Evolutionary conservation across 805 yeast species (phyloP).

Genomic region (Wickerhamomyces tratensis): DNA sequence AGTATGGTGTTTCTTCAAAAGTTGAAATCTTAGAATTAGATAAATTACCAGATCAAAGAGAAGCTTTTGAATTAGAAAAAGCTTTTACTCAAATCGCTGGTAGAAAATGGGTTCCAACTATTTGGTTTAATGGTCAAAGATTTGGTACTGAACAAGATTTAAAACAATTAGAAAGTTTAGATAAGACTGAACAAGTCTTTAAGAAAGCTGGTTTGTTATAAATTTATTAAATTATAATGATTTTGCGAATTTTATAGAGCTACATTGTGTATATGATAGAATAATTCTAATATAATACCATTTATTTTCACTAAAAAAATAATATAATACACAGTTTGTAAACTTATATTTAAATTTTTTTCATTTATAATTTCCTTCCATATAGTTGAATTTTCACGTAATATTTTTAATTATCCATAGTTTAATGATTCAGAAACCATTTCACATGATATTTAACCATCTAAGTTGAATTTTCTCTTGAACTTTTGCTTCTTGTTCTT

Average conservation of each 20-base stretch:
- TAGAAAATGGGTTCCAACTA: conserved; percentile 61
- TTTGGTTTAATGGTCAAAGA: conserved; percentile 47
- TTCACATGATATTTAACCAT: too few relatives aligned
- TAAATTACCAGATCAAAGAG: conserved; percentile 32
- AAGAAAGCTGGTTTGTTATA: conserved; percentile 12
- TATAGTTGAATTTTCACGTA: too few relatives aligned
- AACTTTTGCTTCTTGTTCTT: conserved; percentile 18
- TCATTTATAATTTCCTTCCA: too few relatives aligned
- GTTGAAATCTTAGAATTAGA: conserved; percentile 54
- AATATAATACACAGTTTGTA: background rate
- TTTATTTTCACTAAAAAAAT: too few relatives aligned
- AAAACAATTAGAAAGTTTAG: conserved; percentile 18
- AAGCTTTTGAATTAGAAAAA: conserved; percentile 42
- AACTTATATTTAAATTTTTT: too few relatives aligned
- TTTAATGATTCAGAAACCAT: too few relatives aligned
- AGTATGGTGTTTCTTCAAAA: conserved; percentile 39
- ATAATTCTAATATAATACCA: too few relatives aligned
- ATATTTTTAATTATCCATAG: too few relatives aligned
- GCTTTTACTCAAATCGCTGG: conserved; percentile 50
- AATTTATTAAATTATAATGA: background rate
- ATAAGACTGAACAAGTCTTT: conserved; percentile 14
- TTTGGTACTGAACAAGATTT: conserved; percentile 50
- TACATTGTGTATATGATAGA: too few relatives aligned
- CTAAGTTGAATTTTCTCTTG: conserved; percentile 14
- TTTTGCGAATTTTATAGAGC: too few relatives aligned